Evolutionary conservation across 225 moss, liverwort and hornwort genomes (phyloP).

Genomic region (Bryoerythrophyllum caledonicum): DNA sequence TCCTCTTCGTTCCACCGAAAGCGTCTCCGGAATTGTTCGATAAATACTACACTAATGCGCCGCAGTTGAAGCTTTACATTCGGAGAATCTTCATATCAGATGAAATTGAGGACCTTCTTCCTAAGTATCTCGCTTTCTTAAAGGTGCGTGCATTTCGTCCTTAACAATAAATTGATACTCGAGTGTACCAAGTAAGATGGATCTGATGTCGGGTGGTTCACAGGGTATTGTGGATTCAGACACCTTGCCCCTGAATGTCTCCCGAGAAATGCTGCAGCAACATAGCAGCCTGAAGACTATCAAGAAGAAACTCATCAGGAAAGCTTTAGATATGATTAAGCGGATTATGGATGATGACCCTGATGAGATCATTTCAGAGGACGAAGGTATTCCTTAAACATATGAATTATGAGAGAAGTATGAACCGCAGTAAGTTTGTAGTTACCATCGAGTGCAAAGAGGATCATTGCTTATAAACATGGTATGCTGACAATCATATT

Average conservation of each 20-base stretch:
- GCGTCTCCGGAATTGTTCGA: constrained; percentile 72
- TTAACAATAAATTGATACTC: neutral
- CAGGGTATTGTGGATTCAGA: constrained; percentile 89
- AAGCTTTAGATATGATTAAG: constrained; percentile 87
- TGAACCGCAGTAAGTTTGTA: neutral
- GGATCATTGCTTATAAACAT: neutral
- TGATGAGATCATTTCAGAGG: constrained; percentile 46
- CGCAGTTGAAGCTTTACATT: constrained; percentile 74
- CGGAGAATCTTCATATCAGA: constrained; percentile 81
- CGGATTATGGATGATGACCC: constrained; percentile 71
- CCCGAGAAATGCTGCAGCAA: constrained; percentile 83
- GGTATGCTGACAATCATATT: neutral
- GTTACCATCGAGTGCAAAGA: neutral
- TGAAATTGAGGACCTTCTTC: constrained; percentile 77
- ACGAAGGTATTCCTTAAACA: constrained; percentile 29
- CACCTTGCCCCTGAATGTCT: constrained; percentile 80
- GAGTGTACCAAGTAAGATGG: neutral
- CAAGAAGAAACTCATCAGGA: constrained; percentile 82
- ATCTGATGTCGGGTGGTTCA: neutral
- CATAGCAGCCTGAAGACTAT: constrained; percentile 70
- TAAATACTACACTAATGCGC: constrained; percentile 72
- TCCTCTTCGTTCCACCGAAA: constrained; percentile 75
- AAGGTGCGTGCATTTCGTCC: constrained; percentile 40
- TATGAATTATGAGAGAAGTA: neutral
- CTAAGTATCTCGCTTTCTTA: constrained; percentile 81